A percentile compares a stretch with the other conserved stretches of the same genome.
Conservation (phyloP, 164 flowering plant genomes). For the Stephania yunnanensis region DNA sequence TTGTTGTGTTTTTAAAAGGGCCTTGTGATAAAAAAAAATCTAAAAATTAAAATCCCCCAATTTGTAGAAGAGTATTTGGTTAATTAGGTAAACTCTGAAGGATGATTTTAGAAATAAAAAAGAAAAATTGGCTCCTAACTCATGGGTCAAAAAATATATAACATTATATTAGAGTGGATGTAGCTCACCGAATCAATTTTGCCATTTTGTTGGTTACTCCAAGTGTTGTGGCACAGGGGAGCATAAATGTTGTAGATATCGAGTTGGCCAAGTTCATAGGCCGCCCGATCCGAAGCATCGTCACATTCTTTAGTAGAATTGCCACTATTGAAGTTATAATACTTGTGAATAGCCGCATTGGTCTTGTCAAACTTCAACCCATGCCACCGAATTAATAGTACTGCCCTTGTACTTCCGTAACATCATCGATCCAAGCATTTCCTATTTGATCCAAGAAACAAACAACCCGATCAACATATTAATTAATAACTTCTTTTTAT, state of each 20-base stretch:
- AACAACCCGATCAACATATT: no score
- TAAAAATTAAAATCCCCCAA: no score
- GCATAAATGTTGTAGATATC: slow-evolving; percentile 40
- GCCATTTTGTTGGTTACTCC: background rate
- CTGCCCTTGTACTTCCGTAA: slow-evolving; percentile 15
- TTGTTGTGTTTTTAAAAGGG: no score
- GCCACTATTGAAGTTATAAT: slow-evolving; percentile 19
- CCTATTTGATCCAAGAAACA: slow-evolving; percentile 25
- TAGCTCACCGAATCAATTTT: slow-evolving; percentile 25
- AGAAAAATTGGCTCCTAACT: no score
- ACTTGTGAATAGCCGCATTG: slow-evolving; percentile 14
- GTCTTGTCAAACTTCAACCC: slow-evolving; percentile 40
- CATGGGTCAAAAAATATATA: no score
- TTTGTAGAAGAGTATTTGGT: no score
- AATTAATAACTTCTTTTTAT: no score
- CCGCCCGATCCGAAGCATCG: background rate
- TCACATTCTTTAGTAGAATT: slow-evolving; percentile 6
- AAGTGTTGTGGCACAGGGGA: slow-evolving; percentile 21
- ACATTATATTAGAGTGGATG: no score
- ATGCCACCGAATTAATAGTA: slow-evolving; percentile 35
- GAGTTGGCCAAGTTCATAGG: slow-evolving; percentile 13
- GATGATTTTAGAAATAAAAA: no score
- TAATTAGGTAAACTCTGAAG: no score
- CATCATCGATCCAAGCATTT: slow-evolving; percentile 35
- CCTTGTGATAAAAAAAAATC: no score